These are phyloP conservation scores for Edaphochlamys debaryana DNA, from an alignment of 139 green algal genomes.

Conservation along the genomic window DNA sequence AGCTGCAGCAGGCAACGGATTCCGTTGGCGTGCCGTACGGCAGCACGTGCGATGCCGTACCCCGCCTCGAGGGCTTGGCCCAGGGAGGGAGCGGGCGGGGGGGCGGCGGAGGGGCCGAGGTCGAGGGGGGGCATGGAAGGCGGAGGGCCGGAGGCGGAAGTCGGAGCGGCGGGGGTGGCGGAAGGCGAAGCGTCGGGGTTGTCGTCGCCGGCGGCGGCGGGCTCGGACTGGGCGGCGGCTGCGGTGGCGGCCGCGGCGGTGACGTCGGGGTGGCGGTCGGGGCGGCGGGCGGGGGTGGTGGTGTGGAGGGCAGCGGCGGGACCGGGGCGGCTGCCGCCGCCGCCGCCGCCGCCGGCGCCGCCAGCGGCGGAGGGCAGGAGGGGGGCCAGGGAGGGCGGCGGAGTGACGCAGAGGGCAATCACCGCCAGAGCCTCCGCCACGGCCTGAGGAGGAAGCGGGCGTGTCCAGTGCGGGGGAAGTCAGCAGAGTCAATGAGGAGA, in stretches of 20 bases:
- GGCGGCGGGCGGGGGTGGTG: neutral
- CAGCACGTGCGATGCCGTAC: slow-evolving; percentile 57
- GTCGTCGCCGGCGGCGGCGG: neutral
- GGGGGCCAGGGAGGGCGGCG: slow-evolving; percentile 52
- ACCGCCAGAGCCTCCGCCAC: slow-evolving; percentile 61
- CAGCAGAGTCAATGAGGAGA: too few species aligned
- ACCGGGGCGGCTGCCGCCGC: neutral
- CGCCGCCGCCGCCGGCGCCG: neutral
- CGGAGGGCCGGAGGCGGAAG: neutral
- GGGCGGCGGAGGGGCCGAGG: slow-evolving; percentile 41
- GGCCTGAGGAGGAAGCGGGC: neutral
- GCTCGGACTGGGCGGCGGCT: neutral
- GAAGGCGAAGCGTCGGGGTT: neutral
- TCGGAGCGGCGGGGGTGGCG: neutral
- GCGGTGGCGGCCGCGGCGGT: neutral
- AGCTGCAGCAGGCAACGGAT: slow-evolving; percentile 66
- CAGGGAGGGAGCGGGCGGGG: neutral
- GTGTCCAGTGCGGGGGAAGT: too few species aligned
- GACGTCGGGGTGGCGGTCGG: neutral
- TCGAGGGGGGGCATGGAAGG: slow-evolving; percentile 33
- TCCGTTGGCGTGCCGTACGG: slow-evolving; percentile 66
- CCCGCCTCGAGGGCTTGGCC: slow-evolving; percentile 52
- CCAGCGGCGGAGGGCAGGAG: slow-evolving; percentile 42
- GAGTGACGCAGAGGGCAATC: slow-evolving; percentile 64
- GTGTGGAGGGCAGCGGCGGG: neutral